Evolutionary conservation across 202 grass and related monocot species (phyloP), one percentile per base, ranked within the genome.

Genomic region (Zizania palustris): DNA sequence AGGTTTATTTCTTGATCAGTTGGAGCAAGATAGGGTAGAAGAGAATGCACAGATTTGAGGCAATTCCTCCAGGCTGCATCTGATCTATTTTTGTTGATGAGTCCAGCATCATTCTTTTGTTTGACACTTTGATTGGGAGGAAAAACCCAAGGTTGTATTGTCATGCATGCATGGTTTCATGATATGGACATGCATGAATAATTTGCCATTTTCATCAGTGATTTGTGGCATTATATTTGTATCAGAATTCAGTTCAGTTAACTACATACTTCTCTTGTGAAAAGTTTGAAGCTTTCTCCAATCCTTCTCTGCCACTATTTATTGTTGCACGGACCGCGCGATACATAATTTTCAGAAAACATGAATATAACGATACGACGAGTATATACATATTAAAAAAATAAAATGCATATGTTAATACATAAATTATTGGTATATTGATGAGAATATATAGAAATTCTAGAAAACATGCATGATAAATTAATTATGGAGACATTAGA

Each of bases 71-170:
- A 11, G 9, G 4, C 45, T 3, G n/a, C 45, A 10, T 76, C 10
- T 64, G n/a, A 13, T 40, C 4, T n/a, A n/a, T n/a, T n/a, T n/a
- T n/a, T 53, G 16, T 4, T 22, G 59, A 40, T 18, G 9, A 35
- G 13, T 60, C 3, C 16, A 76, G 59, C 46, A 42, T 33, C 18
- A 66, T 77, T 77, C 60, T 50, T 28, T 66, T 3, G 28, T 61
- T 61, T 61, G 57, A 34, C 7, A n/a, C 39, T 34, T 35, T 8
- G 60, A 60, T 35, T 8, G 60, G 61, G 13, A 9, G 16, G 61
- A 22, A 45, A 14, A 28, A 28, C 28, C 51, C 1, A 64, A 40
- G 35, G 18, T 28, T 77, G 5, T 41, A 77, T 5, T 53, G 61
- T 77, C 50, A 60, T n/a, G n/a, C n/a, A n/a, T n/a, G n/a, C n/a